Percentiles rank a stretch among this genome's conserved stretches.
phyloP scores from a whole-genome alignment of 805 yeast species.

The Blastobotrys mokoenaii region DNA sequence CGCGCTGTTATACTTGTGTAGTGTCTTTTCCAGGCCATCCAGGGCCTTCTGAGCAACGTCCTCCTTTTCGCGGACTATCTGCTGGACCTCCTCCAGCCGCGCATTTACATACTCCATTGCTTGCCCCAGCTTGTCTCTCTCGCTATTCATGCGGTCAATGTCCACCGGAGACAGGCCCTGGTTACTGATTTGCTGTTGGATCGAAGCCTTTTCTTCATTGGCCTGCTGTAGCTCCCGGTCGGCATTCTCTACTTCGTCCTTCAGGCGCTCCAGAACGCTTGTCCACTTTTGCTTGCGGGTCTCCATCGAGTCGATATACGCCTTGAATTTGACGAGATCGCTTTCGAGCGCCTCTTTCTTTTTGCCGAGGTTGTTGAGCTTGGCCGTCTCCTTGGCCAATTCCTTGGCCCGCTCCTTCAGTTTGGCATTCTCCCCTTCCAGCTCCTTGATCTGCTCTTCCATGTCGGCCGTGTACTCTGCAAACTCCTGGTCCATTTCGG shows the following conservation, averaged over 20 bases:
- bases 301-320: slow-evolving; percentile 62
- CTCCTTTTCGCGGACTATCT: slow-evolving; percentile 42
- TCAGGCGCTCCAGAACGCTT: slow-evolving; percentile 45
- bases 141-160: slow-evolving; percentile 54
- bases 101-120: slow-evolving; percentile 40
- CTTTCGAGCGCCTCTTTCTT: slow-evolving; percentile 57
- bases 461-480: slow-evolving; percentile 43
- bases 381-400: slow-evolving; percentile 37
- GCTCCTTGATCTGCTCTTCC: slow-evolving; percentile 35
- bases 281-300: slow-evolving; percentile 61
- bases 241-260: slow-evolving; percentile 42
- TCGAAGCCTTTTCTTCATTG: slow-evolving; percentile 34
- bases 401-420: slow-evolving; percentile 35
- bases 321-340: slow-evolving; percentile 62
- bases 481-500: slow-evolving; percentile 50
- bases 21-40: slow-evolving; percentile 42
- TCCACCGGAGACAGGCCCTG: slow-evolving; percentile 56
- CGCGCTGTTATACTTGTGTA: slow-evolving; percentile 49
- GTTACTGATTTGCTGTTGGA: slow-evolving; percentile 35
- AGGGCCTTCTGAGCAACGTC: slow-evolving; percentile 40
- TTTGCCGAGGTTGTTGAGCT: slow-evolving; percentile 44
- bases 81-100: slow-evolving; percentile 40
- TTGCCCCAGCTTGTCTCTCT: slow-evolving; percentile 50
- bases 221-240: slow-evolving; percentile 35
- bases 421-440: slow-evolving; percentile 34